Conservation (phyloP, 352 stramenopile species). For the Phytophthora uliginosa region DNA sequence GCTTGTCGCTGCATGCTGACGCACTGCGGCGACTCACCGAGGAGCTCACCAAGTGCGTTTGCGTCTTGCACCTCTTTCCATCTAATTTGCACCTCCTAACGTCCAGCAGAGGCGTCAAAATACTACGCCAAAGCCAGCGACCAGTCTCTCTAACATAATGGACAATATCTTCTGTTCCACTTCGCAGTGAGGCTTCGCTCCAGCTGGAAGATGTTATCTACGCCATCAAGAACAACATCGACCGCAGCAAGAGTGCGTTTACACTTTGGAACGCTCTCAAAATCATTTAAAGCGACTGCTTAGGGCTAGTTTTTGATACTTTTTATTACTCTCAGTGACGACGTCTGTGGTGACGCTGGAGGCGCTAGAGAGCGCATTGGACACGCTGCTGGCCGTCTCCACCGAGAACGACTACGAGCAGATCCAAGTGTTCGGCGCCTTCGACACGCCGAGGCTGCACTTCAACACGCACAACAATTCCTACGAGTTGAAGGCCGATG, state of each 20-base stretch:
- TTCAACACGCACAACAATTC: conserved; percentile 75
- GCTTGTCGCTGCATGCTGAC: conserved; percentile 81
- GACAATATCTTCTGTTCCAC: conserved; percentile 6
- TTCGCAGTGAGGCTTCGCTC: conserved; percentile 70
- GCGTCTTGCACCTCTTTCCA: conserved; percentile 7
- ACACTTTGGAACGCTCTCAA: background rate
- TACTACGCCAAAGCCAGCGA: background rate
- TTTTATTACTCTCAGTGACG: conserved; percentile 54
- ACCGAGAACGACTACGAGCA: conserved; percentile 83
- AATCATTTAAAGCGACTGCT: background rate
- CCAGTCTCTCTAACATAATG: conserved; percentile 7
- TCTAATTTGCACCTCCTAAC: conserved; percentile 11
- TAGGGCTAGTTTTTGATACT: conserved; percentile 1
- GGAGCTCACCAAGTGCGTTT: conserved; percentile 71
- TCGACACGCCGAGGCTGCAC: conserved; percentile 73
- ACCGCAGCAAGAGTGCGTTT: conserved; percentile 85
- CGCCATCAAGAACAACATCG: conserved; percentile 92
- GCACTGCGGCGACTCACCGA: conserved; percentile 69
- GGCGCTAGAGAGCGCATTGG: conserved; percentile 83
- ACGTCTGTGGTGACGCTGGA: conserved; percentile 87
- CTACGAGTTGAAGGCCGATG: conserved; percentile 78
- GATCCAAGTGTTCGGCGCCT: conserved; percentile 89
- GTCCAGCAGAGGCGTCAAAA: conserved; percentile 11
- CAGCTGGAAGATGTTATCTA: conserved; percentile 87
- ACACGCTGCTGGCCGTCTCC: conserved; percentile 86